Evolutionary conservation across 225 moss, liverwort and hornwort genomes (phyloP), one percentile per base, ranked within the genome.

Genomic region (Antitrichia curtipendula): DNA sequence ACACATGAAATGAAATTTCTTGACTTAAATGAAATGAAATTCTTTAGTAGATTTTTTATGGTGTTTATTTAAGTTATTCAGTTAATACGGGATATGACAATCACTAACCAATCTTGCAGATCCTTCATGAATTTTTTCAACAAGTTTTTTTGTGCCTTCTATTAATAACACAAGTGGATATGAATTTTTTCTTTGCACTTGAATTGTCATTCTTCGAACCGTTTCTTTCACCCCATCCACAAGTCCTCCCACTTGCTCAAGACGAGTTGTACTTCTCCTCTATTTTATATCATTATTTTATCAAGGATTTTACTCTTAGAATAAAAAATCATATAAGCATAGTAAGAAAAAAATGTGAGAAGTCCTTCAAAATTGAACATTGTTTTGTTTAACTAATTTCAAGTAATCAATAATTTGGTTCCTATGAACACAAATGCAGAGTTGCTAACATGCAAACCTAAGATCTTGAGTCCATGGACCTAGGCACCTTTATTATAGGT

Each of bases 121-220:
- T 81, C 96, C 95, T 86, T 95, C 94, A 54, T 95, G 97, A 64
- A 96, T 95, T 89, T 96, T 95, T 82, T 94, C 93, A 14, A 97
- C 91, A 57, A 97, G 95, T 56, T 76, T 94, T 91, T 95, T 91
- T 3, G 97, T 94, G 70, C 96, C 95, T 34, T 97, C 96, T 31
- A 96, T 28, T 18, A 96, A 78, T 72, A 95, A 91, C 2, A 92
- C 82, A 38, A 97, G 89, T 61, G 96, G 96, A 63, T 90, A 89
- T 2, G 95, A 95, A 36, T 95, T 94, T 73, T 95, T 93, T 19
- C 95, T 86, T 75, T 89, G 90, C 68, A 89, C 83, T 92, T 91
- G 92, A 75, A 93, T n/a, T 7, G 95, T 93, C 77, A 95, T 85
- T 83, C 94, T 90, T 78, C 84, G 87, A 59, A 96, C 90, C 1